phyloP scores from a whole-genome alignment of 805 yeast genomes.

The Kazachstania martiniae region DNA sequence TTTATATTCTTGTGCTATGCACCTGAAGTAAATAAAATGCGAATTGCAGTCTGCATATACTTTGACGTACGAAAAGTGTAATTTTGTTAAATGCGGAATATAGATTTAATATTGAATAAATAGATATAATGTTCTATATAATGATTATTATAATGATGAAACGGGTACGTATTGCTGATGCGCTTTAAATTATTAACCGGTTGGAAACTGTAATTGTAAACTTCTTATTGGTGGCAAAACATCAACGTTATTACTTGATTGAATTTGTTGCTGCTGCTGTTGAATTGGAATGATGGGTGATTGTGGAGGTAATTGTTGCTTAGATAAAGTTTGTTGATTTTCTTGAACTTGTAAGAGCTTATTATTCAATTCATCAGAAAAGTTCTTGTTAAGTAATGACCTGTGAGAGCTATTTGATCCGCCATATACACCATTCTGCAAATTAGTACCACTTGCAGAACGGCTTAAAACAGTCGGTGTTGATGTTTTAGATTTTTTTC shows the following conservation, averaged over 20 bases:
- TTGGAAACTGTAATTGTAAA: conserved; percentile 24
- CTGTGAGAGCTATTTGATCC: background rate
- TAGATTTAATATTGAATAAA: too few relatives aligned
- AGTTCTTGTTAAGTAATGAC: conserved; percentile 2
- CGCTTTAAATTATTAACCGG: too few relatives aligned
- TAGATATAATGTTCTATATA: too few relatives aligned
- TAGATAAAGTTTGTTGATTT: conserved; percentile 6
- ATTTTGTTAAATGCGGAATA: too few relatives aligned
- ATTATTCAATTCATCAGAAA: conserved; percentile 12
- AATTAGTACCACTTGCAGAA: conserved; percentile 14
- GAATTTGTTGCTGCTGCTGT: conserved; percentile 1
- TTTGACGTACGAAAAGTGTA: too few relatives aligned
- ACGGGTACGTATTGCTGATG: background rate
- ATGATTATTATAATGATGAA: background rate
- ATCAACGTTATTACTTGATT: conserved; percentile 3
- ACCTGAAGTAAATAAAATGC: too few relatives aligned
- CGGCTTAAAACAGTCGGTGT: conserved; percentile 22
- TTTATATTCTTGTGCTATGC: too few relatives aligned
- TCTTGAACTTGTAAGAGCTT: conserved; percentile 16
- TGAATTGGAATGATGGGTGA: conserved; percentile 1
- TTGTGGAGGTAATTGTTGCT: conserved; percentile 1
- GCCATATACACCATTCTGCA: conserved; percentile 3
- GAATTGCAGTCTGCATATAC: too few relatives aligned
- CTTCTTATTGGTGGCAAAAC: conserved; percentile 25
- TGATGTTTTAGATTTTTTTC: conserved; percentile 21